Conservation (phyloP, 1,284 basidiomycete species). For the Butyriboletus regius region DNA sequence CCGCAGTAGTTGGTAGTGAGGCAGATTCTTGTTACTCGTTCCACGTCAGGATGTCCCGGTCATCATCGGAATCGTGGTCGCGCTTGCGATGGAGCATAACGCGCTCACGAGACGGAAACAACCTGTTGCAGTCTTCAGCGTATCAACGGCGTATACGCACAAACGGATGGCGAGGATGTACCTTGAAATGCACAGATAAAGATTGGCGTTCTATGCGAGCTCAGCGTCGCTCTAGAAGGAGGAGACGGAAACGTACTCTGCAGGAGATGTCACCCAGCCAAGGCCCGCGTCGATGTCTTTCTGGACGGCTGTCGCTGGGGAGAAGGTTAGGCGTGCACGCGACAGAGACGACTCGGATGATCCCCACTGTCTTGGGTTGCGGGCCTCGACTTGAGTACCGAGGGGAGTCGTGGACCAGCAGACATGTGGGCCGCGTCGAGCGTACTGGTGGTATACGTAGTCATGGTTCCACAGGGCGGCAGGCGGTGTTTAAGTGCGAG, state of each 20-base stretch:
- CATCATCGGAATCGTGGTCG: slow-evolving; percentile 59
- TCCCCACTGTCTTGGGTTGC: slow-evolving; percentile 48
- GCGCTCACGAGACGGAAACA: slow-evolving; percentile 64
- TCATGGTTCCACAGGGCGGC: background rate
- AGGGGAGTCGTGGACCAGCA: slow-evolving; percentile 39
- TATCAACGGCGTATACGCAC: background rate
- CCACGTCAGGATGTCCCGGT: slow-evolving; percentile 65
- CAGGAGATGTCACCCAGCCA: slow-evolving; percentile 26
- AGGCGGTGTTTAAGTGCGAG: too few relatives aligned
- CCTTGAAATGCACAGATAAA: slow-evolving; percentile 30
- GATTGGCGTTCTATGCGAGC: slow-evolving; percentile 21
- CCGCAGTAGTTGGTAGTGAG: background rate
- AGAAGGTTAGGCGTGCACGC: background rate
- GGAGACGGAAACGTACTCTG: slow-evolving; percentile 20
- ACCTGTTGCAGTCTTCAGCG: slow-evolving; percentile 54
- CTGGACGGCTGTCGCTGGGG: slow-evolving; percentile 16
- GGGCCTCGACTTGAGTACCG: slow-evolving; percentile 47
- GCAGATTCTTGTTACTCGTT: slow-evolving; percentile 38
- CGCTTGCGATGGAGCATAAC: slow-evolving; percentile 65
- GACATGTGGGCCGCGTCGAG: slow-evolving; percentile 12
- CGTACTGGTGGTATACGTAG: background rate
- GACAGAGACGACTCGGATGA: background rate
- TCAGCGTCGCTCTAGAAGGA: slow-evolving; percentile 4
- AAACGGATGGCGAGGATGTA: slow-evolving; percentile 1
- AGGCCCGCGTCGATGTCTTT: slow-evolving; percentile 24